Base-by-base conservation (phyloP, 2,329 filamentous ascomycete genomes). In the Pseudogymnoascus sp. region DNA sequence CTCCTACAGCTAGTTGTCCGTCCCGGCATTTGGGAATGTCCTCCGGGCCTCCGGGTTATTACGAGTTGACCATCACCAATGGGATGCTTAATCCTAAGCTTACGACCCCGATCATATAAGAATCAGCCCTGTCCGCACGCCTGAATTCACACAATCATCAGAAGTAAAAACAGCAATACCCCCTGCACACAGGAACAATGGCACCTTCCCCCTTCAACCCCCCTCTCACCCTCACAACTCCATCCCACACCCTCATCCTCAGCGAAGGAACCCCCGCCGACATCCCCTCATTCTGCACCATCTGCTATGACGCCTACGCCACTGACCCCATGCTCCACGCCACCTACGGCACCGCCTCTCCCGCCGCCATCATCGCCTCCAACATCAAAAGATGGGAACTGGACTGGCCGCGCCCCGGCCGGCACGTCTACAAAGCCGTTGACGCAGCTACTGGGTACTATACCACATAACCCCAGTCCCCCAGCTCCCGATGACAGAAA, bases 281-380 rank as follows among this genome's bases (percentile, higher is more conserved):
- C 11, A 43, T 43, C 34, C 34, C 19, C 3, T 31, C 60, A 14
- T 23, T 37, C 4, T 37, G 19, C 34, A 39, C 23, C 13, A 7
- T 61, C 34, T 39, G 11, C 60, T 37, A 61, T 7, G 6, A 23
- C 7, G 31, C 60, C 14, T 67, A 70, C 23, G 67, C 66, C 14
- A 25, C 14, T 57, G 68, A 72, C 61, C 37, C 25, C 25, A 23
- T 62, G 31, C 34, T 16, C 16, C 14, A 16, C 31, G 60, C 60
- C 37, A 11, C 23, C 34, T 43, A 43, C 60, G 60, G 34, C 19
- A 61, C 34, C 19, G 31, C 60, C 7, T 6, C 34, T n/a, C 60
- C 7, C 37, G 60, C 13, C n/a, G 60, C 34, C n/a, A 14, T 16
- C 37, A 43, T 61, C 8, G 19, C 19, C 8, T 23, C 34, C 4